These are phyloP conservation scores for Lavandula angustifolia DNA, from an alignment of 257 asterid species.

Conservation along the genomic window DNA sequence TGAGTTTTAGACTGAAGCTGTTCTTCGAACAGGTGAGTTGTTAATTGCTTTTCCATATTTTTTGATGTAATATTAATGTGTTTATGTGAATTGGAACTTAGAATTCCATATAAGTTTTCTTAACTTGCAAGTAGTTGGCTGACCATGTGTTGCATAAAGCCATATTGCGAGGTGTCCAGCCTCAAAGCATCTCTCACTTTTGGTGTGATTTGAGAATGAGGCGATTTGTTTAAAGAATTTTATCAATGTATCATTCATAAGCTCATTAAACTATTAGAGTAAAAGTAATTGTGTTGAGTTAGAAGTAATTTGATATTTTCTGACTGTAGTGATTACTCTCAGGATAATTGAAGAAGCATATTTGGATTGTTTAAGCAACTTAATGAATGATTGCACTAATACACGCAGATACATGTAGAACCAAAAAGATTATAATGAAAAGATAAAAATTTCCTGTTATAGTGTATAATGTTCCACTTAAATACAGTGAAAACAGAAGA, in stretches of 20 bases:
- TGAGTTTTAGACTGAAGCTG: conserved; percentile 83
- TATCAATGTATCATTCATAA: neutral
- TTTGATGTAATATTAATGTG: neutral
- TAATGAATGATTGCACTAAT: neutral
- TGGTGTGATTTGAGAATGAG: conserved; percentile 10
- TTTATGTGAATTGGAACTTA: conserved; percentile 15
- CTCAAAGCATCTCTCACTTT: conserved; percentile 8
- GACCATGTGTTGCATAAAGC: conserved; percentile 3
- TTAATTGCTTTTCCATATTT: conserved; percentile 5
- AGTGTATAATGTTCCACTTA: neutral
- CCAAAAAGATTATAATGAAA: neutral
- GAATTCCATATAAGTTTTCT: neutral
- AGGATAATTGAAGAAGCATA: neutral
- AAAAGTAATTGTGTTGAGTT: neutral
- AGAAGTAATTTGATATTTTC: neutral
- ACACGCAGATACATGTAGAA: neutral
- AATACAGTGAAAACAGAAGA: neutral
- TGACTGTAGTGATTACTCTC: neutral
- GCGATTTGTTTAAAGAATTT: neutral
- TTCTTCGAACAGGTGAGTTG: conserved; percentile 86
- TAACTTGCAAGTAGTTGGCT: neutral
- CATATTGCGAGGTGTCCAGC: neutral
- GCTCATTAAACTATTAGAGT: neutral
- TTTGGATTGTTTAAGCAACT: conserved; percentile 8
- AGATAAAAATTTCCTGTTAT: neutral